phyloP scores from a whole-genome alignment of 768 basidiomycete genomes.

The Hypsizygus marmoreus region DNA sequence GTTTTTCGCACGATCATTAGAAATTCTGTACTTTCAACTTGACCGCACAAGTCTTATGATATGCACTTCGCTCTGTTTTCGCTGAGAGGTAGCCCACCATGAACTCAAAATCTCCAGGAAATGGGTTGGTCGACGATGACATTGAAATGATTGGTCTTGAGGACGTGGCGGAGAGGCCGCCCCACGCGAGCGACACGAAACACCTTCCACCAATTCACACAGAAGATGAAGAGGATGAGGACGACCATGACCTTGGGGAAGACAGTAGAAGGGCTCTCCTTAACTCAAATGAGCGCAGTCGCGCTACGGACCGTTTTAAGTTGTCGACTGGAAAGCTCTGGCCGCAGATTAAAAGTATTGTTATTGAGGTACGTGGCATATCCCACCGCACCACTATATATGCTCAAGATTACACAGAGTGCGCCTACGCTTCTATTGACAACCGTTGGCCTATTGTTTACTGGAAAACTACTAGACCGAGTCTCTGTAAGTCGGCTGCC shows the following conservation, averaged over 20 bases:
- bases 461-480: conserved; percentile 86
- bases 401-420: conserved; percentile 49
- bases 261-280: conserved; percentile 51
- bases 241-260: conserved; percentile 31
- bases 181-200: conserved; percentile 12
- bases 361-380: conserved; percentile 61
- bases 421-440: conserved; percentile 86
- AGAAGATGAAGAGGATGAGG: conserved; percentile 38
- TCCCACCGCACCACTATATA: neutral
- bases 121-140: conserved; percentile 28
- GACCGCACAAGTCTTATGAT: too few species aligned
- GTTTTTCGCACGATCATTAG: conserved; percentile 16
- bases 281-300: conserved; percentile 27
- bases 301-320: conserved; percentile 25
- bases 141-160: conserved; percentile 38
- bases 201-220: neutral
- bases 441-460: conserved; percentile 82
- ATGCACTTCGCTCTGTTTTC: neutral
- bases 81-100: conserved; percentile 8
- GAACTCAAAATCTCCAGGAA: conserved; percentile 32
- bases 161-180: conserved; percentile 18
- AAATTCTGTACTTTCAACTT: too few species aligned
- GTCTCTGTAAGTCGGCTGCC: conserved; percentile 64
- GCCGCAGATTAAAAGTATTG: conserved; percentile 61
- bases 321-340: conserved; percentile 35